Conservation (phyloP, 179 eudicot species). For the Pouteria campechiana region DNA sequence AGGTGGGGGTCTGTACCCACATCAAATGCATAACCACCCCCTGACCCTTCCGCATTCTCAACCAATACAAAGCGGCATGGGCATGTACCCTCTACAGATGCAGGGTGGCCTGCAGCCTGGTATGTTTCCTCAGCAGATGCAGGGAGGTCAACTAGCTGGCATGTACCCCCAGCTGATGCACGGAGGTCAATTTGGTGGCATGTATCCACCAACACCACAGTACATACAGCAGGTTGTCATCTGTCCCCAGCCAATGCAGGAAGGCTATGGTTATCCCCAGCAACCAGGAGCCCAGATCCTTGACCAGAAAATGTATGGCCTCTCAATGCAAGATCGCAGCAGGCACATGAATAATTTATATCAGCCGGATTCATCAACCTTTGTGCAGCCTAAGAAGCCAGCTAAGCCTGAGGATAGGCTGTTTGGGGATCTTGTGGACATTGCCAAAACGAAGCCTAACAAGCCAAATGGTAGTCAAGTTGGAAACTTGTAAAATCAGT, state of each 20-base stretch:
- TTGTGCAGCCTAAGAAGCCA: constrained; percentile 62
- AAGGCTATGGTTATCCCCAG: constrained; percentile 56
- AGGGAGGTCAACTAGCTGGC: constrained; percentile 20
- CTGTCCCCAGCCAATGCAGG: constrained; percentile 39
- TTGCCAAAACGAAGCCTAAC: constrained; percentile 56
- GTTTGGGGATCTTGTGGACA: constrained; percentile 86
- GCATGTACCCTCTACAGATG: constrained; percentile 26
- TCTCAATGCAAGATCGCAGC: constrained; percentile 47
- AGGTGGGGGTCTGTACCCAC: no score
- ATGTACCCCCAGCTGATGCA: constrained; percentile 49
- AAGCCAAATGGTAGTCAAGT: constrained; percentile 17
- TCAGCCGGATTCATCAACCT: constrained; percentile 38
- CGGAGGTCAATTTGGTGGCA: constrained; percentile 39
- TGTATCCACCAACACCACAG: constrained; percentile 65
- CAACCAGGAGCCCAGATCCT: constrained; percentile 57
- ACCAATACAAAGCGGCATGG: constrained; percentile 39
- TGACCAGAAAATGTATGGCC: constrained; percentile 63
- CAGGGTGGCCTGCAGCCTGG: constrained; percentile 28
- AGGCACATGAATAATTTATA: constrained; percentile 25
- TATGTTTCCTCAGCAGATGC: constrained; percentile 39
- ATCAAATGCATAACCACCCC: no score
- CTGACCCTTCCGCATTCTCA: no score
- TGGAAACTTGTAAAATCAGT: constrained; percentile 33
- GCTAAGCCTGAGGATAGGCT: constrained; percentile 74
- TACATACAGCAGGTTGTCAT: constrained; percentile 56